These are phyloP conservation scores for Rhizoctonia solani DNA, from an alignment of 1,284 basidiomycete genomes.

Conservation along the genomic window DNA sequence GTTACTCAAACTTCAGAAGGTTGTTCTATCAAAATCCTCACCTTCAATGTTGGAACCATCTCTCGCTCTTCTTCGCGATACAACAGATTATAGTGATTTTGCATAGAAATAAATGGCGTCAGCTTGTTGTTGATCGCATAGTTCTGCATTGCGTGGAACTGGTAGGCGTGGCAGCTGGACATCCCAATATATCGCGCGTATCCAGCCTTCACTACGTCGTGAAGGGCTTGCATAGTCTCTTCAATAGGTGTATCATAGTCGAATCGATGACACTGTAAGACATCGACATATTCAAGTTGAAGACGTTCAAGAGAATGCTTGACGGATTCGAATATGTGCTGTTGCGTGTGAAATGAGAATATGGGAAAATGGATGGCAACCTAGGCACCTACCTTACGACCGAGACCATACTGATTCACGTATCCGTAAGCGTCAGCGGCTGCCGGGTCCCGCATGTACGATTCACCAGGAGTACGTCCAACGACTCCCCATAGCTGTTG, in stretches of 20 bases:
- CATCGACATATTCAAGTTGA: too few species aligned
- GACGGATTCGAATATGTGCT: slow-evolving; percentile 41
- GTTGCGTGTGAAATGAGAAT: slow-evolving; percentile 26
- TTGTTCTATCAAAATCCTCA: background rate
- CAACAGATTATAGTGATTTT: slow-evolving; percentile 34
- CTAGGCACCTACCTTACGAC: slow-evolving; percentile 45
- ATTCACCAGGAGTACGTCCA: background rate
- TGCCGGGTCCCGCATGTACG: too few species aligned
- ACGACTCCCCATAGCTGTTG: slow-evolving; percentile 40
- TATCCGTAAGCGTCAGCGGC: too few species aligned
- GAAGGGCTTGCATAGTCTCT: too few species aligned
- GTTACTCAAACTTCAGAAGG: background rate
- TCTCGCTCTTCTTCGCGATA: slow-evolving; percentile 38
- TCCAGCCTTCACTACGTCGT: slow-evolving; percentile 39
- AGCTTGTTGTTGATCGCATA: slow-evolving; percentile 34
- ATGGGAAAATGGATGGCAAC: too few species aligned
- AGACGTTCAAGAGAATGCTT: too few species aligned
- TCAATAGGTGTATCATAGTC: too few species aligned
- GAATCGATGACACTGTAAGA: too few species aligned
- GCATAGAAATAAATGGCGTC: slow-evolving; percentile 37
- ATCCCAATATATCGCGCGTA: slow-evolving; percentile 48
- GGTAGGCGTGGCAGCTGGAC: slow-evolving; percentile 50
- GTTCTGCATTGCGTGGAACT: slow-evolving; percentile 34
- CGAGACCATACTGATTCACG: too few species aligned
- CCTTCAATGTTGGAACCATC: slow-evolving; percentile 32